phyloP scores from a whole-genome alignment of 805 yeast species.

The Candida coleopterorum region DNA sequence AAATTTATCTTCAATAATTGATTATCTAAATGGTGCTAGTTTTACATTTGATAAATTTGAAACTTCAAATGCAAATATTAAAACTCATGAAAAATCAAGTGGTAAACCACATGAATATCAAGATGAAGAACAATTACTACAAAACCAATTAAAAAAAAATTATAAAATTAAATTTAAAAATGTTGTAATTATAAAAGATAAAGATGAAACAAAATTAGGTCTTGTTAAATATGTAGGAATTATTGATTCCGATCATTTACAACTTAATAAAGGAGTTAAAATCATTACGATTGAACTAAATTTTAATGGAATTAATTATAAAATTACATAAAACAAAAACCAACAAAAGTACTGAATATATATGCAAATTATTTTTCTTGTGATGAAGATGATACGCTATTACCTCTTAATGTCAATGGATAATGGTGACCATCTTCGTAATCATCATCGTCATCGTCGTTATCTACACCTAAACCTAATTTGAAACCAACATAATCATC shows the following conservation, averaged over 20 bases:
- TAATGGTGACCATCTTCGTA: conserved; percentile 34
- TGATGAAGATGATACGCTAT: conserved; percentile 9
- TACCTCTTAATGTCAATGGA: conserved; percentile 48
- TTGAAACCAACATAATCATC: conserved; percentile 72
- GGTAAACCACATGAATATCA: conserved; percentile 24
- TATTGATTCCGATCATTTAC: conserved; percentile 28
- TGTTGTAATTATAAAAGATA: conserved; percentile 17
- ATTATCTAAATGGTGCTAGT: conserved; percentile 16
- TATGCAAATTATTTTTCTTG: neutral
- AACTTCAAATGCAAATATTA: conserved; percentile 14
- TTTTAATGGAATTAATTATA: conserved; percentile 4
- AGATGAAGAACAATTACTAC: conserved; percentile 5
- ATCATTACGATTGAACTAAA: conserved; percentile 18
- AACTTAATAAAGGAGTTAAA: conserved; percentile 29
- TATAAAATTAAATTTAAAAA: conserved; percentile 25
- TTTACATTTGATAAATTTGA: conserved; percentile 23
- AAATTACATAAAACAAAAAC: conserved; percentile 3
- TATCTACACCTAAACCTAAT: conserved; percentile 40
- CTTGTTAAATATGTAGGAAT: conserved; percentile 20
- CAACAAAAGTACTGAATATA: neutral
- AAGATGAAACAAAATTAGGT: conserved; percentile 15
- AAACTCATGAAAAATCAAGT: conserved; percentile 22
- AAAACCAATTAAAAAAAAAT: conserved; percentile 14
- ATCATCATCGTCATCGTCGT: conserved; percentile 38
- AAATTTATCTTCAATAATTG: conserved; percentile 13